Evolutionary conservation across 2,329 filamentous ascomycete genomes (phyloP).

Genomic region (Trichoderma sp.): DNA sequence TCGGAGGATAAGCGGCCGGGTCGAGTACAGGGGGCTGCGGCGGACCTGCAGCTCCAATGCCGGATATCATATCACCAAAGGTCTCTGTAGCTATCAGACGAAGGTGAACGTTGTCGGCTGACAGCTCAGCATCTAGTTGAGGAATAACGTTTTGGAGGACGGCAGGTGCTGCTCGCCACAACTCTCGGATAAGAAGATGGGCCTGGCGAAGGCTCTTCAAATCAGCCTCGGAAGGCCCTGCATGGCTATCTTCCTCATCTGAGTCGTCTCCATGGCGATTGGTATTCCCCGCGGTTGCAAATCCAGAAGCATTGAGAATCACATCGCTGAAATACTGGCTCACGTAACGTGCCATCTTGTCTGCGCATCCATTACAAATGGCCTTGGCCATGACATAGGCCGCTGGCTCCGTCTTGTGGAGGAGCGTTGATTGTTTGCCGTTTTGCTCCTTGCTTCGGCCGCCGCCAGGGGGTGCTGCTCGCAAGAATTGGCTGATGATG

Average conservation of each 20-base stretch:
- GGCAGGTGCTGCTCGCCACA: constrained; percentile 88
- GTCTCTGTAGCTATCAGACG: constrained; percentile 90
- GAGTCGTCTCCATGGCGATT: constrained; percentile 62
- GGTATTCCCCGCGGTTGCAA: constrained; percentile 57
- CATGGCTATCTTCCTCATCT: constrained; percentile 61
- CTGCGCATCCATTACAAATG: constrained; percentile 83
- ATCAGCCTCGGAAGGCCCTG: constrained; percentile 77
- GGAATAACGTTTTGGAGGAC: constrained; percentile 92
- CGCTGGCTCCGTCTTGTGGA: constrained; percentile 84
- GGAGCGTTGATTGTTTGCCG: constrained; percentile 76
- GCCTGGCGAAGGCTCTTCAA: constrained; percentile 86
- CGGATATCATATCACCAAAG: constrained; percentile 90
- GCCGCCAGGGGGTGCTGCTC: constrained; percentile 73
- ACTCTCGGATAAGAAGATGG: constrained; percentile 82
- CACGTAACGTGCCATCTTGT: constrained; percentile 93
- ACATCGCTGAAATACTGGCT: constrained; percentile 97
- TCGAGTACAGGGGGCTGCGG: constrained; percentile 73
- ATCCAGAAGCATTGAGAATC: constrained; percentile 80
- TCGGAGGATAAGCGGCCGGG: constrained; percentile 80
- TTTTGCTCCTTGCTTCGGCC: constrained; percentile 66
- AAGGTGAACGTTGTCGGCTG: constrained; percentile 83
- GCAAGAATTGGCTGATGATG: constrained; percentile 92
- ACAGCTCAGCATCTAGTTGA: constrained; percentile 88
- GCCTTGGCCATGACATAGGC: constrained; percentile 97
- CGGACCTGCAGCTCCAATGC: constrained; percentile 87